phyloP scores from a whole-genome alignment of 306 rosid species.

The Vigna unguiculata region DNA sequence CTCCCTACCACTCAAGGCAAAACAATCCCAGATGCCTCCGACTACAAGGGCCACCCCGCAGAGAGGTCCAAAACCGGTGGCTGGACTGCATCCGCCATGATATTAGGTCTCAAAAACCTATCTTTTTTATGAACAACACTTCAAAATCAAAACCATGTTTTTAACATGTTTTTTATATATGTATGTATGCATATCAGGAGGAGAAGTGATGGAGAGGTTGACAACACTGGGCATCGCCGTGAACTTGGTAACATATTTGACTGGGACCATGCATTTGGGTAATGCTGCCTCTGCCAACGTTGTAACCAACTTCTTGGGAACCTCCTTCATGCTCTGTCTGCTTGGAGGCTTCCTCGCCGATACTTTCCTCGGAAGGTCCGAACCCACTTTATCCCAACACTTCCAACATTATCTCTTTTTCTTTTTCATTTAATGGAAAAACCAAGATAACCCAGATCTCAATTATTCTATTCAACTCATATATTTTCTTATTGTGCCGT shows the following conservation, averaged over 20 bases:
- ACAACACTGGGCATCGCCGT: constrained; percentile 91
- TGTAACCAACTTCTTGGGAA: constrained; percentile 89
- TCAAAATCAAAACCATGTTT: not conserved
- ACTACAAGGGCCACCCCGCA: constrained; percentile 76
- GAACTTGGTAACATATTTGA: constrained; percentile 85
- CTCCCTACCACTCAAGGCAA: constrained; percentile 62
- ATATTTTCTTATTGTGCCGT: not conserved
- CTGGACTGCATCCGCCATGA: constrained; percentile 87
- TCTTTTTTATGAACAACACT: not conserved
- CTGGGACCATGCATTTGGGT: constrained; percentile 88
- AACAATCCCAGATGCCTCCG: constrained; percentile 75
- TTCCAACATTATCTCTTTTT: not conserved
- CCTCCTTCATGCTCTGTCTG: constrained; percentile 91
- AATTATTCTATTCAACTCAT: not conserved
- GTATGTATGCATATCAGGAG: constrained; percentile 52
- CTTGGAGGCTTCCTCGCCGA: constrained; percentile 93
- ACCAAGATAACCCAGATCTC: not conserved
- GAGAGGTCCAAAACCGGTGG: constrained; percentile 72
- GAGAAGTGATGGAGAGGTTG: constrained; percentile 82
- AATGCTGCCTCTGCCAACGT: constrained; percentile 84
- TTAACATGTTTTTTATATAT: not conserved
- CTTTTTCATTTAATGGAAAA: not conserved
- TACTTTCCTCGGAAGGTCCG: constrained; percentile 86
- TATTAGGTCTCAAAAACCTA: constrained; percentile 57
- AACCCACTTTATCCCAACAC: not conserved